Evolutionary conservation across 1,284 basidiomycete genomes (phyloP), one percentile per base, ranked within the genome.

Genomic region (Ganoderma meredithae): DNA sequence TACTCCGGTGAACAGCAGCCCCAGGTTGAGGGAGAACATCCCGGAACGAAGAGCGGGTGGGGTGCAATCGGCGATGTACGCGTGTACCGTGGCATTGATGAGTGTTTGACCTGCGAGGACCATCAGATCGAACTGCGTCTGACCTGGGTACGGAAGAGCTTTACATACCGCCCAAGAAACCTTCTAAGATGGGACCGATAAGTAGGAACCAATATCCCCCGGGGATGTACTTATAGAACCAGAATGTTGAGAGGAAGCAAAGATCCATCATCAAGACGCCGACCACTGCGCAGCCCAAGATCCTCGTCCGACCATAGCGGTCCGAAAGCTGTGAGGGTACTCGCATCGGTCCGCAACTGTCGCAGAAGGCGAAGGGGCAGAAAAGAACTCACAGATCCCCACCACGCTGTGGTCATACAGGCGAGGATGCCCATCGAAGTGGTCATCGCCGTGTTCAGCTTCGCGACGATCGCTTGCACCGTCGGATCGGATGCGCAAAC

Each of bases 161-260:
- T 19, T 25, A 67, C 83, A 79, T 78, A 87, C 96, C 93, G 68
- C 96, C 96, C 8, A 95, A 79, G 3, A 86, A 69, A 9, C 96
- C 96, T 71, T 97, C 95, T 1, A 95, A 69, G 3, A 90, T 74
- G 10, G 91, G 88, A 1, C 92, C 92, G 15, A 93, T 73, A 10
- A 96, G 74, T n/a, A 96, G 83, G 76, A 94, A 91, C 86, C 92
- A 92, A 78, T 95, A 95, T 15, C 94, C 92, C 6, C 94, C 93
- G 1, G 93, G 93, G 7, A 94, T 80, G 19, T 80, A 74, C 64
- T 86, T 80, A 43, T 87, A 87, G 77, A 86, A 91, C 62, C 81
- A 82, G 40, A 88, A 83, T 10, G 93, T 90, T 63, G 90, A 75
- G 62, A 96, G 84, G 73, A 95, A 91, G 69, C 82, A 88, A 33